These are phyloP conservation scores for Stagonosporopsis vannaccii DNA, from an alignment of 2,329 filamentous ascomycete species.

Conservation along the genomic window DNA sequence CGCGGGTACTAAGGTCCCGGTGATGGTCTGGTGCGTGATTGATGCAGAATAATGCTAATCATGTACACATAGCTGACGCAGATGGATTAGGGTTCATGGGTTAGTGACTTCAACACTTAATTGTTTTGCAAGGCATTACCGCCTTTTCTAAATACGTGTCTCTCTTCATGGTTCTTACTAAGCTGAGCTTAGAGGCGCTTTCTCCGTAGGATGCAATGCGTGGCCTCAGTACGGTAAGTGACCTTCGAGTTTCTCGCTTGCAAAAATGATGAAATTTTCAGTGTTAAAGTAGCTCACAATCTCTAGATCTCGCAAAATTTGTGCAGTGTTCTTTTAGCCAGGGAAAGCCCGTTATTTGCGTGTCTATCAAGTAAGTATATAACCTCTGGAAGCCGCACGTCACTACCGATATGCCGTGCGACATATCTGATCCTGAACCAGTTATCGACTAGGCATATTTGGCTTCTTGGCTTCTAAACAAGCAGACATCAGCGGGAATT, in stretches of 20 bases:
- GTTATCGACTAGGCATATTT: constrained; percentile 42
- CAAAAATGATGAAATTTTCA: neutral
- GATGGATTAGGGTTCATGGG: neutral
- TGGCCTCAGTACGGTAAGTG: constrained; percentile 61
- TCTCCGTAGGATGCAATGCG: constrained; percentile 57
- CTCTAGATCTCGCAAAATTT: constrained; percentile 2
- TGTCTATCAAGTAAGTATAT: neutral
- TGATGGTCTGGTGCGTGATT: neutral
- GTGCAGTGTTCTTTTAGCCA: neutral
- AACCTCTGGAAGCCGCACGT: neutral
- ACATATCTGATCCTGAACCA: constrained; percentile 11
- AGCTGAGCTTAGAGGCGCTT: constrained; percentile 24
- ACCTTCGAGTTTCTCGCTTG: neutral
- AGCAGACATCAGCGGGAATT: constrained; percentile 48
- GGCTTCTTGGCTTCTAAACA: constrained; percentile 56
- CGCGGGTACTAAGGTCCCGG: neutral
- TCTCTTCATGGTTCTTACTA: constrained; percentile 2
- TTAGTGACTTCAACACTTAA: neutral
- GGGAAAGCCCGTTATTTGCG: constrained; percentile 1
- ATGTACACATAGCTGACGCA: neutral
- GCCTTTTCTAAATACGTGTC: neutral
- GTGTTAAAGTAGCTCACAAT: neutral
- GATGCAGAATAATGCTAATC: neutral
- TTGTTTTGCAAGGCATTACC: neutral
- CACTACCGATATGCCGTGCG: neutral